Conservation (phyloP, 805 yeast species). For the Wickerhamomyces kurtzmanii region DNA sequence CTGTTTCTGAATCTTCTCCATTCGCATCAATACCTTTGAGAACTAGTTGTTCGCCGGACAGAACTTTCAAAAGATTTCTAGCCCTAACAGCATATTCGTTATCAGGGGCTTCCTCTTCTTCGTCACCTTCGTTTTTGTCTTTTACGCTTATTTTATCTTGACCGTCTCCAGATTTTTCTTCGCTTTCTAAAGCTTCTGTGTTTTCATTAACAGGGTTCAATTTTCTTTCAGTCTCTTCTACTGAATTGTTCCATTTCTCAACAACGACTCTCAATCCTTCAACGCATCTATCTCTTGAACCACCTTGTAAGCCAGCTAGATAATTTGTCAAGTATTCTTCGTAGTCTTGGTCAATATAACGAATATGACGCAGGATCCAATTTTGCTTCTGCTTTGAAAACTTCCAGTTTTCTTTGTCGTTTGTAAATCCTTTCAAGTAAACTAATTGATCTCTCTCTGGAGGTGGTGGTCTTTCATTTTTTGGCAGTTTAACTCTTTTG, state of each 20-base stretch:
- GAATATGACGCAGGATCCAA: slow-evolving; percentile 65
- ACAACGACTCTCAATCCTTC: slow-evolving; percentile 37
- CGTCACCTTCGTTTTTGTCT: too few species aligned
- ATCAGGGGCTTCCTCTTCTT: too few species aligned
- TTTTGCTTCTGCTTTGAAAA: slow-evolving; percentile 82
- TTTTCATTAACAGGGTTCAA: too few species aligned
- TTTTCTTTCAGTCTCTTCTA: too few species aligned
- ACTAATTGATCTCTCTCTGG: slow-evolving; percentile 71
- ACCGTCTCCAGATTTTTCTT: too few species aligned
- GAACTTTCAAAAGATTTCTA: too few species aligned
- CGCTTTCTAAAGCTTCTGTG: too few species aligned
- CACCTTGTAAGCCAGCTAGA: slow-evolving; percentile 59
- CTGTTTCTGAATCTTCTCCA: too few species aligned
- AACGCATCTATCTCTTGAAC: slow-evolving; percentile 47
- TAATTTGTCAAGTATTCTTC: slow-evolving; percentile 40
- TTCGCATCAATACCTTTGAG: too few species aligned
- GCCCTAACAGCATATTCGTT: too few species aligned
- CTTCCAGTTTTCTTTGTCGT: slow-evolving; percentile 61
- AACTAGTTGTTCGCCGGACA: too few species aligned
- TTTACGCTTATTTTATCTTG: too few species aligned
- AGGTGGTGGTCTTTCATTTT: slow-evolving; percentile 55
- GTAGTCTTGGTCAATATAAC: slow-evolving; percentile 40
- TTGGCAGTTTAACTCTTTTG: slow-evolving; percentile 62
- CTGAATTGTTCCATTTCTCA: slow-evolving; percentile 51
- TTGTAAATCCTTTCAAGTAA: slow-evolving; percentile 48